Evolutionary conservation across 176 grass and related monocot genomes (phyloP), one percentile per base, ranked within the genome.

Genomic region (Guadua angustifolia): DNA sequence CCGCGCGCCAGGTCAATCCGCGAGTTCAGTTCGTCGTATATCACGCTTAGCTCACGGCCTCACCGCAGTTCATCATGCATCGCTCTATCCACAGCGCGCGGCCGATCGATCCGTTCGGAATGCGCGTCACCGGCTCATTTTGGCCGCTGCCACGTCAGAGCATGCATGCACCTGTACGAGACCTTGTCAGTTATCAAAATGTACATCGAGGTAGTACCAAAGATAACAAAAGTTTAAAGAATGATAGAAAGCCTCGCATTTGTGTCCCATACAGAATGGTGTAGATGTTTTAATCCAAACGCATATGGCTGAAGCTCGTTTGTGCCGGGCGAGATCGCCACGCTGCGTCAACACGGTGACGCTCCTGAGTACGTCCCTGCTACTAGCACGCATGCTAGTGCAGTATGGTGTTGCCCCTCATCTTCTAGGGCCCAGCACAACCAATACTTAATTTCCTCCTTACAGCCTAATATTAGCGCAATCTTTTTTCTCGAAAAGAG

Each of bases 21-120:
- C 7, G 65, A 32, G 45, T 6, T 82, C 46, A 36, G 4, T 36
- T 36, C 35, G 78, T 72, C 88, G 19, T 38, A 7, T 40, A 21
- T 7, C 71, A 6, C 24, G 71, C 87, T 15, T 89, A 32, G 51
- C 60, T 67, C 62, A 53, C 29, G 43, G 42, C 8, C 75, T 46
- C 47, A 57, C 45, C 33, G 4, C 52, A 7, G 5, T 44, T 7
- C n/a, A 74, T 79, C 39, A 7, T 40, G 39, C 6, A 40, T 7
- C 36, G 33, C 13, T 15, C 46, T 15, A 81, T 73, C 47, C 62
- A 65, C 53, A 32, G 18, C 58, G 78, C 44, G 78, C 38, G 12
- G 6, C 9, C 70, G 70, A 12, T 43, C 39, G 15, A 12, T 71
- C 7, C 21, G 19, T 44, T 44, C 18, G 33, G 66, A 83, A 22